phyloP scores from a whole-genome alignment of 2,329 filamentous ascomycete species.

The Exophiala lecanii-corni region DNA sequence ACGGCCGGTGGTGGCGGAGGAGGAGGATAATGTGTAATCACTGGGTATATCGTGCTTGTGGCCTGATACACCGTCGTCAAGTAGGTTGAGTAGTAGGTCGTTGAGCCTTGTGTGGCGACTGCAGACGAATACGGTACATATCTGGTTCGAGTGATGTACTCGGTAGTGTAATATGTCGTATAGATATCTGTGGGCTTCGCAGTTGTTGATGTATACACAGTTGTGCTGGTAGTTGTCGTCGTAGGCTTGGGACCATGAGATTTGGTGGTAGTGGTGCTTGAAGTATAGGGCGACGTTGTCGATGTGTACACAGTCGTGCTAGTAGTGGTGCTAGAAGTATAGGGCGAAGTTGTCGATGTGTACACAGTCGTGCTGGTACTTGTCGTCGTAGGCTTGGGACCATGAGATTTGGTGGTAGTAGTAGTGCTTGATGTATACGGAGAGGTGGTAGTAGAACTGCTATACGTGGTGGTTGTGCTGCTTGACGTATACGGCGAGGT shows the following conservation, averaged over 20 bases:
- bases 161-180: conserved; percentile 26
- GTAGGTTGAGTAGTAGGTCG: conserved; percentile 35
- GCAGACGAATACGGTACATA: conserved; percentile 35
- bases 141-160: conserved; percentile 30
- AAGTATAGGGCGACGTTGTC: conserved; percentile 2
- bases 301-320: conserved; percentile 7
- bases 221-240: conserved; percentile 10
- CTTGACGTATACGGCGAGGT: conserved; percentile 1
- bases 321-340: conserved; percentile 7
- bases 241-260: conserved; percentile 2
- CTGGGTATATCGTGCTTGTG: conserved; percentile 31
- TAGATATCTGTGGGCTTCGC: conserved; percentile 10
- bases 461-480: too few species aligned
- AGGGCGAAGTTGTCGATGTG: conserved; percentile 9
- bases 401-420: conserved; percentile 6
- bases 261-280: conserved; percentile 5
- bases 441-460: conserved; percentile 1
- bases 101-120: conserved; percentile 26
- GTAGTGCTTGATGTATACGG: conserved; percentile 1
- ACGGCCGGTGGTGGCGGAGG: conserved; percentile 8
- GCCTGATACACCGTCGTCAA: conserved; percentile 29
- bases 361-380: conserved; percentile 3
- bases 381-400: conserved; percentile 4
- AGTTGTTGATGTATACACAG: conserved; percentile 7
- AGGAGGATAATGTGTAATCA: conserved; percentile 16